phyloP scores from a whole-genome alignment of 78 protist species.

The Pigoraptor vietnamica region DNA sequence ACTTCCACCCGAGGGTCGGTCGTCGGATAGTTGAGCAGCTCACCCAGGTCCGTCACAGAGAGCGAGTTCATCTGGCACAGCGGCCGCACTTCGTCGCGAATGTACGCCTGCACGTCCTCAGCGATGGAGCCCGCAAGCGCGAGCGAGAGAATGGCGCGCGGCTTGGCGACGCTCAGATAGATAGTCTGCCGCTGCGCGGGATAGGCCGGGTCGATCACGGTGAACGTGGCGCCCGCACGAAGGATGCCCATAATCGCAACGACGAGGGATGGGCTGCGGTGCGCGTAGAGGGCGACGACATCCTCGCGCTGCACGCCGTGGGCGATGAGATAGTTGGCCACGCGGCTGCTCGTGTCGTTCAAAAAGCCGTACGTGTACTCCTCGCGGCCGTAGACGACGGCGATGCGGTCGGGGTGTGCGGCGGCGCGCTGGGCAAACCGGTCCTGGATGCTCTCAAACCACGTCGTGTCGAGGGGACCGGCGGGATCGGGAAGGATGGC shows the following conservation, averaged over 20 bases:
- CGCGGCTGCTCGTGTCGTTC: conserved; percentile 22
- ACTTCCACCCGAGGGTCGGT: background rate
- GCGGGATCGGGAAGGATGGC: conserved; percentile 17
- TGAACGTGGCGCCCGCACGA: conserved; percentile 59
- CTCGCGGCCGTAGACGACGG: background rate
- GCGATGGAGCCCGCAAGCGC: conserved; percentile 7
- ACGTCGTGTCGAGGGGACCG: background rate
- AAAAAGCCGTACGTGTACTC: background rate
- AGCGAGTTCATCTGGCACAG: background rate
- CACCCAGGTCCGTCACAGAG: background rate
- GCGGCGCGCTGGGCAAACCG: background rate
- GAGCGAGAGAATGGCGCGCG: conserved; percentile 7
- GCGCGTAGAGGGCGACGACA: conserved; percentile 58
- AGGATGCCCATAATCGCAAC: conserved; percentile 61
- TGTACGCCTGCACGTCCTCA: conserved; percentile 23
- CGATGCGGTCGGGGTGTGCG: background rate
- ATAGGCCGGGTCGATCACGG: conserved; percentile 69
- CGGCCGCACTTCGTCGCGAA: background rate
- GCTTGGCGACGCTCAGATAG: conserved; percentile 19
- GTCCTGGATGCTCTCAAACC: conserved; percentile 6
- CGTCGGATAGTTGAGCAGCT: background rate
- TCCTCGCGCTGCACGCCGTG: conserved; percentile 34
- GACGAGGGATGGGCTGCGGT: conserved; percentile 59
- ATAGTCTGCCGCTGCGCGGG: conserved; percentile 49
- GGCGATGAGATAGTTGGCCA: conserved; percentile 42